phyloP scores from a whole-genome alignment of 495 filamentous ascomycete genomes.

The Talaromyces borbonicus region DNA sequence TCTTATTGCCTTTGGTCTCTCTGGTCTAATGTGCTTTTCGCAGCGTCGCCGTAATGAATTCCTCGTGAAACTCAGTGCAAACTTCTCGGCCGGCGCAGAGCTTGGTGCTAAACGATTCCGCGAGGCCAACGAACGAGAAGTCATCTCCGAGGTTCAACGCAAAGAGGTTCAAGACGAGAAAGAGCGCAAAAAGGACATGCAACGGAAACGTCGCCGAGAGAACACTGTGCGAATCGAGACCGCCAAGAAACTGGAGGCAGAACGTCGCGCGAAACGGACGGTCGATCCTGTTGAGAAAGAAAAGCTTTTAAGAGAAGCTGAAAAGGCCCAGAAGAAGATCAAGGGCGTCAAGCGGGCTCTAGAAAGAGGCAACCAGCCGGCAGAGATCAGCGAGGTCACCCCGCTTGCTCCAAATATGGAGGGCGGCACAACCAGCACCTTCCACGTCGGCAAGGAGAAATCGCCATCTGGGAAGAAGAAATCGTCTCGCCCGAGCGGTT shows the following conservation, averaged over 20 bases:
- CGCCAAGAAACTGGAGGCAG: constrained; percentile 74
- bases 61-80: constrained; percentile 37
- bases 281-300: constrained; percentile 69
- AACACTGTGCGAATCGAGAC: constrained; percentile 83
- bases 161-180: constrained; percentile 91
- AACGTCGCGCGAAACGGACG: constrained; percentile 61
- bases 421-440: constrained; percentile 79
- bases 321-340: constrained; percentile 80
- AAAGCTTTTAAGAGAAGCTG: constrained; percentile 68
- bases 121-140: constrained; percentile 51
- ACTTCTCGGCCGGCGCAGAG: constrained; percentile 44
- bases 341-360: constrained; percentile 72
- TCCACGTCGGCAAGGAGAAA: constrained; percentile 56
- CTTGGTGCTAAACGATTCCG: constrained; percentile 45
- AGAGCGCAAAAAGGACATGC: constrained; percentile 99
- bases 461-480: constrained; percentile 56
- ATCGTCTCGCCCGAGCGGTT: constrained; percentile 48
- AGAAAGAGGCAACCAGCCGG: constrained; percentile 71
- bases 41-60: constrained; percentile 48
- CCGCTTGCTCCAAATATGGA: constrained; percentile 74
- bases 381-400: constrained; percentile 66
- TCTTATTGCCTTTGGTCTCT: constrained; percentile 11
- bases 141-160: constrained; percentile 74
- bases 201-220: constrained; percentile 91
- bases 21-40: background rate